Evolutionary conservation across 1,284 basidiomycete genomes (phyloP).

Genomic region (Ustilago vetiveriae): DNA sequence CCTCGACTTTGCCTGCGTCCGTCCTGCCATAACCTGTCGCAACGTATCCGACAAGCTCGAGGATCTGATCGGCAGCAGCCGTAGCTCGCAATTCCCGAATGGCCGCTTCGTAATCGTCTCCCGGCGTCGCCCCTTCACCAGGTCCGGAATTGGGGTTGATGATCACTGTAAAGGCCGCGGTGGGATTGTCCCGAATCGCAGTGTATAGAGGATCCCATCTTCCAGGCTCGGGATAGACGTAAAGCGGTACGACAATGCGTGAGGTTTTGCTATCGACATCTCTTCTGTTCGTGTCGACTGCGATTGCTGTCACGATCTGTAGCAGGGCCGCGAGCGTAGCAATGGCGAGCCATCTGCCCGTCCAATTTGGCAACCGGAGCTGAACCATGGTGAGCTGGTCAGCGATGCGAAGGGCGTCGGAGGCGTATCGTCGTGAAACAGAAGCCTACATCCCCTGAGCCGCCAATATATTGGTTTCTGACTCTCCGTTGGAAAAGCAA

Average conservation of each 20-base stretch:
- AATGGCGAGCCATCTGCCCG: conserved; percentile 1
- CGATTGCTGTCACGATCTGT: conserved; percentile 6
- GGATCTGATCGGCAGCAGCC: conserved; percentile 1
- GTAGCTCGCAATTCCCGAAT: conserved; percentile 14
- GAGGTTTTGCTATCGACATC: no score
- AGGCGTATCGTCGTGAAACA: no score
- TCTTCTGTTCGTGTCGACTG: conserved; percentile 8
- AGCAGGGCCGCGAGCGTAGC: conserved; percentile 10
- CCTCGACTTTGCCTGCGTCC: background rate
- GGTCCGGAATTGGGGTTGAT: conserved; percentile 33
- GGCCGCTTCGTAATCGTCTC: conserved; percentile 8
- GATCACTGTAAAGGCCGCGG: conserved; percentile 19
- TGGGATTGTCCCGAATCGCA: conserved; percentile 14
- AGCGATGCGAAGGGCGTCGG: no score
- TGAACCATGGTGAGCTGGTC: background rate
- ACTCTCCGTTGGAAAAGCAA: no score
- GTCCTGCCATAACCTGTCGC: conserved; percentile 15
- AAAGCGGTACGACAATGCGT: conserved; percentile 25
- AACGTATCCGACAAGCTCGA: conserved; percentile 25
- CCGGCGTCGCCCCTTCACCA: background rate
- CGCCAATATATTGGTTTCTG: no score
- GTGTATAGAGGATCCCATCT: conserved; percentile 20
- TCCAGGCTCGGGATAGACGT: conserved; percentile 13
- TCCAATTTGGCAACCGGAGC: background rate
- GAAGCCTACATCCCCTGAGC: no score